Percentiles rank a stretch among this genome's conserved stretches.
Evolutionary conservation across 169 alveolate genomes (phyloP).

Genomic region (Plasmodium vinckei): DNA sequence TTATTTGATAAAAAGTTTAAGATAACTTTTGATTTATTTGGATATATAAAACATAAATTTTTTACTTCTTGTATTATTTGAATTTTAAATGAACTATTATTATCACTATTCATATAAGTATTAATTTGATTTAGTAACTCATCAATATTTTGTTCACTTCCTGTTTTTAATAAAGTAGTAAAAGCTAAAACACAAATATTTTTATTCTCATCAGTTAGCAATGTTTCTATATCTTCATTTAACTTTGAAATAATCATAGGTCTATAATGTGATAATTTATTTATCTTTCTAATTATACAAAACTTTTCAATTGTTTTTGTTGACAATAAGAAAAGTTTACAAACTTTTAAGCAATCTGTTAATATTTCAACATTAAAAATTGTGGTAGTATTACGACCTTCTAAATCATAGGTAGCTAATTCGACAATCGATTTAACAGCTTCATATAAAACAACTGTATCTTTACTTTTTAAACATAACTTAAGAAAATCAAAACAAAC

Average conservation of each 20-base stretch:
- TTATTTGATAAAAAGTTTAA: slow-evolving; percentile 92
- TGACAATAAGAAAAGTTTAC: slow-evolving; percentile 70
- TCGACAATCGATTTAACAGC: slow-evolving; percentile 32
- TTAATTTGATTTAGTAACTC: slow-evolving; percentile 91
- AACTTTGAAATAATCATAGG: slow-evolving; percentile 76
- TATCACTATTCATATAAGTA: slow-evolving; percentile 77
- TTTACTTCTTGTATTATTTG: slow-evolving; percentile 94
- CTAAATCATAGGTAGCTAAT: slow-evolving; percentile 16
- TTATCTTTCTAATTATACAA: slow-evolving; percentile 78
- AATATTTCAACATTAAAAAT: slow-evolving; percentile 69
- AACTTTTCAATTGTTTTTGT: slow-evolving; percentile 58
- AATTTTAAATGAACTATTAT: slow-evolving; percentile 91
- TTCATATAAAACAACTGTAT: slow-evolving; percentile 36
- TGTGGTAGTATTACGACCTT: slow-evolving; percentile 37
- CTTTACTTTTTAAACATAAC: slow-evolving; percentile 50
- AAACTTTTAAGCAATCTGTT: slow-evolving; percentile 49
- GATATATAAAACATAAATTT: slow-evolving; percentile 93
- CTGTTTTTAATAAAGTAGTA: slow-evolving; percentile 95
- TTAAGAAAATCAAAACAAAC: slow-evolving; percentile 59
- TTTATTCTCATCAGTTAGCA: slow-evolving; percentile 92
- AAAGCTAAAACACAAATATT: slow-evolving; percentile 95
- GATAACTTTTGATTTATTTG: slow-evolving; percentile 92
- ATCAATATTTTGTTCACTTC: slow-evolving; percentile 95
- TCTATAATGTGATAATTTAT: slow-evolving; percentile 78
- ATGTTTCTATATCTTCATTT: slow-evolving; percentile 91